Percentiles rank a stretch among this genome's conserved stretches.
Evolutionary conservation across 2,329 filamentous ascomycete genomes (phyloP).

Genomic region (Nothophoma quercina): DNA sequence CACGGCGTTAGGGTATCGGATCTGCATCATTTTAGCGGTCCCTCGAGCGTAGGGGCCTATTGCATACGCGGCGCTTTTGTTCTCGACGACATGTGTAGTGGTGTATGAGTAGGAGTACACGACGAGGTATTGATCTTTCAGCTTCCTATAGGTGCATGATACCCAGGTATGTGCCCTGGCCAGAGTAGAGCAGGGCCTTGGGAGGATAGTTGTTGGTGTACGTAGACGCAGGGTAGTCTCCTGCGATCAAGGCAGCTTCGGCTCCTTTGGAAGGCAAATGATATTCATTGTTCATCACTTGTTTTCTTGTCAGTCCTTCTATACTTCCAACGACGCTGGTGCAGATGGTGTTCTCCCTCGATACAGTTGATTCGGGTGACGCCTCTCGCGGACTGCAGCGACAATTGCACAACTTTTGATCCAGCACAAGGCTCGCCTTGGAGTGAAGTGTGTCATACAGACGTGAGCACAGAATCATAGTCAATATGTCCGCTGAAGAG

Average conservation of each 20-base stretch:
- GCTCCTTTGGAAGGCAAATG: slow-evolving; percentile 7
- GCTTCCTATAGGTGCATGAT: slow-evolving; percentile 38
- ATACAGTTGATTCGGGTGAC: too few relatives aligned
- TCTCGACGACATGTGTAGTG: slow-evolving; percentile 5
- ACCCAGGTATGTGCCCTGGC: slow-evolving; percentile 31
- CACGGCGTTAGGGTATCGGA: too few relatives aligned
- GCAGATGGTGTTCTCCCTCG: too few relatives aligned
- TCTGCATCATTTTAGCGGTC: slow-evolving; percentile 4
- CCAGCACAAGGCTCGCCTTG: slow-evolving; percentile 17
- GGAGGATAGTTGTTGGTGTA: slow-evolving; percentile 4
- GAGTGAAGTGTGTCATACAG: slow-evolving; percentile 1
- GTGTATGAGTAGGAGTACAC: slow-evolving; percentile 27
- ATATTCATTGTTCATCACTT: slow-evolving; percentile 5
- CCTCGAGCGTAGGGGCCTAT: slow-evolving; percentile 5
- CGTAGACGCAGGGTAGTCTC: slow-evolving; percentile 3
- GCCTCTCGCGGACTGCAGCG: neutral
- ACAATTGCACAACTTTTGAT: slow-evolving; percentile 12
- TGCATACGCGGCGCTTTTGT: slow-evolving; percentile 32
- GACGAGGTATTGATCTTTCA: slow-evolving; percentile 23
- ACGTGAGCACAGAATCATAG: too few relatives aligned
- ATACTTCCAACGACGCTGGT: too few relatives aligned
- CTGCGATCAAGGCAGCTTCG: neutral
- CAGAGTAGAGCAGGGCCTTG: slow-evolving; percentile 5
- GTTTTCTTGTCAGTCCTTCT: neutral
- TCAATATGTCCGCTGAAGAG: too few relatives aligned